phyloP scores from a whole-genome alignment of 495 filamentous ascomycete genomes.

The Neurospora sp. region DNA sequence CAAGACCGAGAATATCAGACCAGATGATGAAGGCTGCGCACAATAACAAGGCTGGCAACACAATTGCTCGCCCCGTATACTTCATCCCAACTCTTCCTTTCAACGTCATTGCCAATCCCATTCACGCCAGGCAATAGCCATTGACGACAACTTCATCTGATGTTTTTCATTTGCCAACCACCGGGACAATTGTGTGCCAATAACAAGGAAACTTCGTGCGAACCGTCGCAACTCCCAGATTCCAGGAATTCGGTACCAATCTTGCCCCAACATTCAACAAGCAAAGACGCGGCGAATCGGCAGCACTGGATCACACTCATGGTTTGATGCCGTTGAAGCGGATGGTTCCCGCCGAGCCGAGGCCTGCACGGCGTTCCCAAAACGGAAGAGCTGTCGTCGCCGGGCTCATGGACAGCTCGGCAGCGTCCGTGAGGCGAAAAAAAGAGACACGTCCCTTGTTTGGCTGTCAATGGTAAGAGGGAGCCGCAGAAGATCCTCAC shows the following conservation, averaged over 20 bases:
- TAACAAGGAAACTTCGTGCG: neutral
- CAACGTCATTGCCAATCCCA: neutral
- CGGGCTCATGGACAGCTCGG: neutral
- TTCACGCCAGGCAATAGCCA: neutral
- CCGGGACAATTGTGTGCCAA: neutral
- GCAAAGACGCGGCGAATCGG: neutral
- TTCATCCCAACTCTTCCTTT: neutral
- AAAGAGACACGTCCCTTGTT: neutral
- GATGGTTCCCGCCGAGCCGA: neutral
- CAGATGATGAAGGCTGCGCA: neutral
- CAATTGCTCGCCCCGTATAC: neutral
- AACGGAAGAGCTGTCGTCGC: neutral
- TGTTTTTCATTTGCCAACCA: neutral
- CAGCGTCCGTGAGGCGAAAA: neutral
- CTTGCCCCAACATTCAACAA: neutral
- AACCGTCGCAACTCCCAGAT: neutral
- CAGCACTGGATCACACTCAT: neutral
- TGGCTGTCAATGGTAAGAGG: neutral
- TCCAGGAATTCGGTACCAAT: neutral
- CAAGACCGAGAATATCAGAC: neutral
- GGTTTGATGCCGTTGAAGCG: neutral
- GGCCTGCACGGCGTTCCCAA: neutral
- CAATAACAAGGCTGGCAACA: neutral
- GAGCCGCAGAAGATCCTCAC: neutral
- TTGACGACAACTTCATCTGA: neutral